Conservation (phyloP, 495 filamentous ascomycete genomes). For the Lentithecium fluviatile region DNA sequence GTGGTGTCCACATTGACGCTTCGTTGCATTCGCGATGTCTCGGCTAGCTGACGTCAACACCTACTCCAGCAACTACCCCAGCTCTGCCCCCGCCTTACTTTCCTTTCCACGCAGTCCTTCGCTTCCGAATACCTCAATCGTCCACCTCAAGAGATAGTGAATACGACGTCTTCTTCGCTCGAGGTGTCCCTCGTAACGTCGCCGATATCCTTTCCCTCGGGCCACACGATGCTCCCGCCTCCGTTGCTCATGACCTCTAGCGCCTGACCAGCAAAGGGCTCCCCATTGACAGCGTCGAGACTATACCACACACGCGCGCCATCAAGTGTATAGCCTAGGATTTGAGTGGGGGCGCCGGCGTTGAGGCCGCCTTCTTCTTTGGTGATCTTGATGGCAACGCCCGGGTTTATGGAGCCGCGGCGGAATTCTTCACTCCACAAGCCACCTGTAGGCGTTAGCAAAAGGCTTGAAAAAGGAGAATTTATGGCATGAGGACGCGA, state of each 20-base stretch:
- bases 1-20: too few relatives aligned
- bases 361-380: slow-evolving; percentile 51
- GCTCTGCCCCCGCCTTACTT: background rate
- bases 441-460: too few relatives aligned
- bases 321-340: slow-evolving; percentile 55
- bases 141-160: background rate
- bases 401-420: slow-evolving; percentile 47
- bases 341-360: slow-evolving; percentile 51
- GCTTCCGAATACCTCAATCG: background rate
- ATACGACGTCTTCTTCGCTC: background rate
- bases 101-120: background rate
- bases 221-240: slow-evolving; percentile 53
- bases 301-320: slow-evolving; percentile 54
- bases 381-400: slow-evolving; percentile 56
- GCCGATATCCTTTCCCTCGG: slow-evolving; percentile 42
- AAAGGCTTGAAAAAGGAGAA: too few relatives aligned
- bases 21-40: too few relatives aligned
- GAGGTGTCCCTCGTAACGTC: background rate
- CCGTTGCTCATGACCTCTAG: slow-evolving; percentile 43
- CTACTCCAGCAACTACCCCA: too few relatives aligned
- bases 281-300: slow-evolving; percentile 54
- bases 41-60: too few relatives aligned
- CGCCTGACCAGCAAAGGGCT: slow-evolving; percentile 50
- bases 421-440: background rate
- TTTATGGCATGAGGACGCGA: too few relatives aligned